Conservation (phyloP, 2,329 filamentous ascomycete genomes). For the Thielaviopsis euricoi region DNA sequence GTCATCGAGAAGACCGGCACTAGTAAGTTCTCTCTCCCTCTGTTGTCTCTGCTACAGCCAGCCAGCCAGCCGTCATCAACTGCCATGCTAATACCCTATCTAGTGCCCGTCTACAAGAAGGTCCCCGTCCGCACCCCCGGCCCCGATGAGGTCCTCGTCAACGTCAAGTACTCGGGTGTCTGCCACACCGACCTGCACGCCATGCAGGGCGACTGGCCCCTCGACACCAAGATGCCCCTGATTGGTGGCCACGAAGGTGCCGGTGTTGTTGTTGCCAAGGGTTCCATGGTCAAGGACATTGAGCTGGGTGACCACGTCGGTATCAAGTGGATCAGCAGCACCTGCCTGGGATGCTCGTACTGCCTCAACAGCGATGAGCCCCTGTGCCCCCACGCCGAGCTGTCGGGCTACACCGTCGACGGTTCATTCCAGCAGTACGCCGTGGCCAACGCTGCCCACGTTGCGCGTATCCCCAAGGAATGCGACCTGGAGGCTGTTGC, state of each 20-base stretch:
- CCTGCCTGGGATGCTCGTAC: slow-evolving; percentile 69
- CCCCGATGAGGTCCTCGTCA: slow-evolving; percentile 80
- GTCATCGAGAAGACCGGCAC: slow-evolving; percentile 70
- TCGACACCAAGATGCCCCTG: slow-evolving; percentile 66
- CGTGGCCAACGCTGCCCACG: slow-evolving; percentile 72
- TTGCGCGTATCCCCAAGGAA: slow-evolving; percentile 66
- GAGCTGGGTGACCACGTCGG: slow-evolving; percentile 73
- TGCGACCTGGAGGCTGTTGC: slow-evolving; percentile 60
- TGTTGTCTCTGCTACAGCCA: background rate
- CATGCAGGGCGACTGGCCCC: slow-evolving; percentile 79
- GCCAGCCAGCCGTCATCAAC: background rate
- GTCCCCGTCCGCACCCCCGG: slow-evolving; percentile 70
- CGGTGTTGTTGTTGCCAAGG: slow-evolving; percentile 66
- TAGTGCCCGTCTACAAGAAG: slow-evolving; percentile 55
- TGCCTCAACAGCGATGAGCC: slow-evolving; percentile 71
- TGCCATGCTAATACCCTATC: background rate
- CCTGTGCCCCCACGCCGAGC: slow-evolving; percentile 55
- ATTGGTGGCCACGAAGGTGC: slow-evolving; percentile 71
- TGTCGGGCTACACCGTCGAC: slow-evolving; percentile 87
- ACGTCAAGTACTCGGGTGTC: slow-evolving; percentile 79
- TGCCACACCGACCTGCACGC: slow-evolving; percentile 76
- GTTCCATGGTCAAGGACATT: slow-evolving; percentile 60
- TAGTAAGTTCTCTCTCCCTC: slow-evolving; percentile 27
- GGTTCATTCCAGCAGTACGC: slow-evolving; percentile 88
- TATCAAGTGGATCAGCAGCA: slow-evolving; percentile 86